These are phyloP conservation scores for Aspergillus sparsus DNA, from an alignment of 495 filamentous ascomycete species.

Conservation along the genomic window DNA sequence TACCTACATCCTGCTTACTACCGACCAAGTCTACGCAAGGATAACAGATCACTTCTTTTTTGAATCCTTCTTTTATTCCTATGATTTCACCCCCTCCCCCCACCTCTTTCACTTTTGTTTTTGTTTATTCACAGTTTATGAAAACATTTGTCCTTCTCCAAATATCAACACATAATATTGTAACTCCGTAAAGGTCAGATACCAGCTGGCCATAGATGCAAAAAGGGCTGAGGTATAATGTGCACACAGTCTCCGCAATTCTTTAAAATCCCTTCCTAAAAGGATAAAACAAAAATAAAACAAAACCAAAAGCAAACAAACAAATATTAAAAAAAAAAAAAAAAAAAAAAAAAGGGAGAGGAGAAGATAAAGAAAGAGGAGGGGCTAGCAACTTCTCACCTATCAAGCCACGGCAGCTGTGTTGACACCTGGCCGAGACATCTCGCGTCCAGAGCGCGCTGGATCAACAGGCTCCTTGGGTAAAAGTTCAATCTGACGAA, in stretches of 20 bases:
- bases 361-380: background rate
- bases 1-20: conserved; percentile 12
- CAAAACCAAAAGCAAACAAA: conserved; percentile 10
- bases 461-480: conserved; percentile 64
- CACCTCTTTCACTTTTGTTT: conserved; percentile 4
- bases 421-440: conserved; percentile 38
- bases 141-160: conserved; percentile 13
- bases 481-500: conserved; percentile 87
- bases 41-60: conserved; percentile 9
- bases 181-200: conserved; percentile 24
- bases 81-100: conserved; percentile 3
- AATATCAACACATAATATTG: conserved; percentile 9
- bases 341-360: background rate
- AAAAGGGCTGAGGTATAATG: conserved; percentile 18
- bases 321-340: conserved; percentile 5
- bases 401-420: conserved; percentile 36
- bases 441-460: conserved; percentile 33
- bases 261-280: conserved; percentile 12
- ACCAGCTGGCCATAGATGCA: conserved; percentile 32
- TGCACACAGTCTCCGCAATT: conserved; percentile 25
- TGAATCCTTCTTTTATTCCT: conserved; percentile 11
- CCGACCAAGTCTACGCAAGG: conserved; percentile 18
- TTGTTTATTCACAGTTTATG: conserved; percentile 4
- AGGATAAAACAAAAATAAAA: conserved; percentile 20
- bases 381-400: background rate